phyloP scores from a whole-genome alignment of 1,284 basidiomycete species.

The Rhodotorula sp. region DNA sequence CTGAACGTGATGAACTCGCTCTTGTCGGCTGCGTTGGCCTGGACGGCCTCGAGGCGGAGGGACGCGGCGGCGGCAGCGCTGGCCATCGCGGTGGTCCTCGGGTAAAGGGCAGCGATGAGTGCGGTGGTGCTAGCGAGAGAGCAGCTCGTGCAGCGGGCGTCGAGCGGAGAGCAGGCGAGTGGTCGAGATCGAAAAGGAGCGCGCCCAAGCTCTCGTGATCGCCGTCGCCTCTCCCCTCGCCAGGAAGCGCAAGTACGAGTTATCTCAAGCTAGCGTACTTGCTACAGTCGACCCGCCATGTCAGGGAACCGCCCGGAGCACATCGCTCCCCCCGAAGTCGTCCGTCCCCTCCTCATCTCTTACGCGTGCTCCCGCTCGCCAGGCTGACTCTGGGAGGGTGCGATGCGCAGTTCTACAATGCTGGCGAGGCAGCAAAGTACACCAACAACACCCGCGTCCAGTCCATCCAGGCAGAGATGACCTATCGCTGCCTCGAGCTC shows the following conservation, averaged over 20 bases:
- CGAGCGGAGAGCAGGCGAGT: not conserved
- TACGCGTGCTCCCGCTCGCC: constrained; percentile 28
- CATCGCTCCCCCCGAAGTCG: constrained; percentile 93
- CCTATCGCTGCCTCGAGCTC: constrained; percentile 89
- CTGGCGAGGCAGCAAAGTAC: constrained; percentile 93
- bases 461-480: constrained; percentile 97
- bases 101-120: not conserved
- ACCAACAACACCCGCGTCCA: constrained; percentile 90
- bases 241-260: not conserved
- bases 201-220: not conserved
- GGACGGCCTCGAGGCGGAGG: constrained; percentile 15
- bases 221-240: not conserved
- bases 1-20: constrained; percentile 67
- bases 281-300: not conserved
- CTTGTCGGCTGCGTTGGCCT: not conserved
- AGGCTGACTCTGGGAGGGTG: no score
- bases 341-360: constrained; percentile 54
- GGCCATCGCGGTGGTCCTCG: constrained; percentile 11
- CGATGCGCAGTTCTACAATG: constrained; percentile 82
- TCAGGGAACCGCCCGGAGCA: constrained; percentile 73
- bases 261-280: not conserved
- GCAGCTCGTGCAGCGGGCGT: not conserved
- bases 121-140: not conserved
- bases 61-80: constrained; percentile 8
- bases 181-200: not conserved